Evolutionary conservation across 2,329 filamentous ascomycete genomes (phyloP).

Genomic region (Pyrenochaeta sp.): DNA sequence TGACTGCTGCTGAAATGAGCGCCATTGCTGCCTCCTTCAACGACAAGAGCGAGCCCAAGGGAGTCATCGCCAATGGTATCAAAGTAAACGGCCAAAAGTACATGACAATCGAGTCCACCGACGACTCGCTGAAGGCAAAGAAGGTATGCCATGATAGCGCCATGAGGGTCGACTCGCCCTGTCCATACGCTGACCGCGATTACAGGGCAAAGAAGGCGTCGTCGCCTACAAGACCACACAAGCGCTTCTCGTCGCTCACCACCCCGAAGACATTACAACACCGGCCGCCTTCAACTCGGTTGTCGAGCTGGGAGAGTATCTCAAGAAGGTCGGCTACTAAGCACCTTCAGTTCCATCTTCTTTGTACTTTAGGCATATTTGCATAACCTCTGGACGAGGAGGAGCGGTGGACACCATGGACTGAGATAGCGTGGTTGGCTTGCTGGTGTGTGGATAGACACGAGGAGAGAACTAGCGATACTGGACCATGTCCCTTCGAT

Average conservation of each 20-base stretch:
- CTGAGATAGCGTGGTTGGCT: conserved; percentile 1
- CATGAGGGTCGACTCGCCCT: neutral
- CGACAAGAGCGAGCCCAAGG: conserved; percentile 68
- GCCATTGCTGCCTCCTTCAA: conserved; percentile 61
- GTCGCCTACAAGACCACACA: conserved; percentile 86
- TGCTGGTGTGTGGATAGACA: conserved; percentile 13
- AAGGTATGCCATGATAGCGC: conserved; percentile 65
- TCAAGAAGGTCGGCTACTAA: conserved; percentile 80
- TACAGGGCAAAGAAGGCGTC: conserved; percentile 79
- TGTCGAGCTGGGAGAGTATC: conserved; percentile 86
- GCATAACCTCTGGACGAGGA: conserved; percentile 39
- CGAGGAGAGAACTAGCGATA: conserved; percentile 18
- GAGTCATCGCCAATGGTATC: conserved; percentile 76
- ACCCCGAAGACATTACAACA: conserved; percentile 76
- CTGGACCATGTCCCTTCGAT: conserved; percentile 14
- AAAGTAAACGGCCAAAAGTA: conserved; percentile 80
- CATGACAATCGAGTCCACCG: conserved; percentile 78
- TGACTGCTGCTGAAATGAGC: conserved; percentile 64
- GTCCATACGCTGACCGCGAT: conserved; percentile 12
- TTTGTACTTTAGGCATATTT: conserved; percentile 50
- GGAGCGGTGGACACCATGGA: conserved; percentile 13
- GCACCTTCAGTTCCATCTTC: conserved; percentile 18
- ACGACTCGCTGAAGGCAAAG: conserved; percentile 83
- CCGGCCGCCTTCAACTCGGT: conserved; percentile 81
- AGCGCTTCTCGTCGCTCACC: conserved; percentile 88